Evolutionary conservation across 345 rosid genomes (phyloP), one percentile per base, ranked within the genome.

Genomic region (Eucalyptus cloeziana): DNA sequence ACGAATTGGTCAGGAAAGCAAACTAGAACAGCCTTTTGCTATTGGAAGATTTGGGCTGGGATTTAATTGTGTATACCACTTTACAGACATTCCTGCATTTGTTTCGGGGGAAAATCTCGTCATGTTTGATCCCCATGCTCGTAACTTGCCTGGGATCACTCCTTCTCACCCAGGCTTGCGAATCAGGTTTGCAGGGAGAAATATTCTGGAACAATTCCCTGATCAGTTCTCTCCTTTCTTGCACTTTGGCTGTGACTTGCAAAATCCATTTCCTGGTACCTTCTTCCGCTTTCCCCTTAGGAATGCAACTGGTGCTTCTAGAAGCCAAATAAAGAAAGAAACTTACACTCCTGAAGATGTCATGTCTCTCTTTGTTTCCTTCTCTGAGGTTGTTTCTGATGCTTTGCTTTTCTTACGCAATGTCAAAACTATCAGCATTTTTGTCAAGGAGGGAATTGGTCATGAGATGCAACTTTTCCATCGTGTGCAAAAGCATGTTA

Each of bases 121-220:
- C 87, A 96, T 97, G 96, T 97, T 97, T 94, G 99, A 97, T 94
- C 99, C 99, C 81, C 99, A 97, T 93, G 99, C 99, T 87, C 91
- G 91, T 89, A 95, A 93, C 95, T 95, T 97, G 92, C 99, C 99
- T 40, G 99, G 99, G 85, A 96, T 96, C 89, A 94, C 99, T 88
- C 99, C 99, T 86, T 96, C 99, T 71, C 99, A 97, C 92, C 99
- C 99, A 76, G 99, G 99, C 87, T 93, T 97, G 93, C 95, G 99
- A 88, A 97, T 97, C 90, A 94, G 96, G 90, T 97, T 94, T 93
- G 95, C 90, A 13, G 99, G 99, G 79, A 95, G 97, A 92, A 95
- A 95, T 91, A 94, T 97, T 87, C 90, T 97, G 93, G 99, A 97
- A 86, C 98, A 97, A 93, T 97, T 97, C 92, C 99, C 99, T 87